Evolutionary conservation across 345 rosid genomes (phyloP).

Genomic region (Populus davidiana): DNA sequence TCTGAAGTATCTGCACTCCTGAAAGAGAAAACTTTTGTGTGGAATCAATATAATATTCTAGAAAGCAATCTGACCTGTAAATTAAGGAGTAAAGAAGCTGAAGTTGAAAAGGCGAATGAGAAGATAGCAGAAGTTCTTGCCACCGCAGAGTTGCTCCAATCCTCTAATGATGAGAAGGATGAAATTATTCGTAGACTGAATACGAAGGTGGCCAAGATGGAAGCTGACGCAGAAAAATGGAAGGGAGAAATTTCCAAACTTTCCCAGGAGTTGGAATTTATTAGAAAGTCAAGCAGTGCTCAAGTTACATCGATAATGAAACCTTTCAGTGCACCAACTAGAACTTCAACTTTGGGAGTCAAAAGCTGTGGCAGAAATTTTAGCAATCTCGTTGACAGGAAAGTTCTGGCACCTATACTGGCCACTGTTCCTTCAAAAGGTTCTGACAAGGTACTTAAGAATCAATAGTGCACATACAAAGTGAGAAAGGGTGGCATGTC

Average conservation of each 20-base stretch:
- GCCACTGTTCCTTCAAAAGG: slow-evolving; percentile 20
- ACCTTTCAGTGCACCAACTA: slow-evolving; percentile 31
- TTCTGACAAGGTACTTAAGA: slow-evolving; percentile 49
- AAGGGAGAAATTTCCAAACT: slow-evolving; percentile 46
- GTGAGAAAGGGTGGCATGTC: too few relatives aligned
- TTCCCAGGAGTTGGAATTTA: slow-evolving; percentile 45
- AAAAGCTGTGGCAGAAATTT: slow-evolving; percentile 20
- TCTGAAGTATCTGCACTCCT: slow-evolving; percentile 49
- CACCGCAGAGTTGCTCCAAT: slow-evolving; percentile 53
- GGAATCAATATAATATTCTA: slow-evolving; percentile 62
- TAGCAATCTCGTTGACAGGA: slow-evolving; percentile 25
- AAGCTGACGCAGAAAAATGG: slow-evolving; percentile 40
- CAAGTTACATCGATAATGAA: slow-evolving; percentile 43
- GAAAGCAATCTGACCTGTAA: slow-evolving; percentile 50
- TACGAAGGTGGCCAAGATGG: slow-evolving; percentile 49
- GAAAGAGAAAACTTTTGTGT: slow-evolving; percentile 63
- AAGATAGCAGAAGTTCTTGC: slow-evolving; percentile 56
- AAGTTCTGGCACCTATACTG: slow-evolving; percentile 36
- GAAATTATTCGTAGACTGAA: slow-evolving; percentile 45
- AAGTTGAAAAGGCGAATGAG: slow-evolving; percentile 50
- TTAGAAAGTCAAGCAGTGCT: slow-evolving; percentile 41
- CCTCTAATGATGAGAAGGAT: slow-evolving; percentile 60
- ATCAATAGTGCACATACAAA: background rate
- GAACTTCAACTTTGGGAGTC: slow-evolving; percentile 23
- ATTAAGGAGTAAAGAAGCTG: slow-evolving; percentile 51